phyloP scores from a whole-genome alignment of 352 stramenopile genomes.

The Pythium brachiatum region DNA sequence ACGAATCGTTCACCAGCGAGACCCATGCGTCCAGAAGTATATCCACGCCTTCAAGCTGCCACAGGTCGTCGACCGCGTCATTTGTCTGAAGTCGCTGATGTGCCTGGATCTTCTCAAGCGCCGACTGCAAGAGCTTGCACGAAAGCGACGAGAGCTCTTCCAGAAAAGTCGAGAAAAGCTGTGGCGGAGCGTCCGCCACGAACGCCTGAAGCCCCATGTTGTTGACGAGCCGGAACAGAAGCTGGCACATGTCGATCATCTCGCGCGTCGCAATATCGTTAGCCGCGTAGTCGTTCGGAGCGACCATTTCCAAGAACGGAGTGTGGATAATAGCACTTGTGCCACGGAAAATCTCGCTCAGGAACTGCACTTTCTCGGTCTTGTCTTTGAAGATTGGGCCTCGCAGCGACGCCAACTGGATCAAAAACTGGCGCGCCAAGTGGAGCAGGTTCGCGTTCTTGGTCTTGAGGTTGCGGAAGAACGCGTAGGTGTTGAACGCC shows the following conservation, averaged over 20 bases:
- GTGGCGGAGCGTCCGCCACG: conserved; percentile 29
- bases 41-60: conserved; percentile 79
- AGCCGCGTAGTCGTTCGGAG: conserved; percentile 52
- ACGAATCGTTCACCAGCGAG: conserved; percentile 56
- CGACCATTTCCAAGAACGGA: conserved; percentile 72
- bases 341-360: conserved; percentile 66
- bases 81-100: conserved; percentile 44
- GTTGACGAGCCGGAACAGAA: conserved; percentile 73
- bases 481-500: conserved; percentile 85
- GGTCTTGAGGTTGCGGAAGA: conserved; percentile 64
- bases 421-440: conserved; percentile 72
- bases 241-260: conserved; percentile 81
- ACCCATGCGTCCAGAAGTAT: conserved; percentile 83
- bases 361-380: conserved; percentile 60
- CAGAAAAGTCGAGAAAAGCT: conserved; percentile 59
- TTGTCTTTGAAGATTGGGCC: conserved; percentile 68
- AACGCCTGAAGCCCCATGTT: conserved; percentile 68
- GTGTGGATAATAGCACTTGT: conserved; percentile 62
- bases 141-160: conserved; percentile 70
- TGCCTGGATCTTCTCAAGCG: conserved; percentile 56
- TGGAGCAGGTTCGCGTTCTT: conserved; percentile 76
- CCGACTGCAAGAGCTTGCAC: conserved; percentile 66
- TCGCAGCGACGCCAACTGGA: conserved; percentile 75
- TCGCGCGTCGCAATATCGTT: conserved; percentile 76
- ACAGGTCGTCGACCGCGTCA: conserved; percentile 69